Percentiles rank a stretch among this genome's conserved stretches.
These are phyloP conservation scores for Daldinia grandis DNA, from an alignment of 495 filamentous ascomycete species.

Conservation along the genomic window DNA sequence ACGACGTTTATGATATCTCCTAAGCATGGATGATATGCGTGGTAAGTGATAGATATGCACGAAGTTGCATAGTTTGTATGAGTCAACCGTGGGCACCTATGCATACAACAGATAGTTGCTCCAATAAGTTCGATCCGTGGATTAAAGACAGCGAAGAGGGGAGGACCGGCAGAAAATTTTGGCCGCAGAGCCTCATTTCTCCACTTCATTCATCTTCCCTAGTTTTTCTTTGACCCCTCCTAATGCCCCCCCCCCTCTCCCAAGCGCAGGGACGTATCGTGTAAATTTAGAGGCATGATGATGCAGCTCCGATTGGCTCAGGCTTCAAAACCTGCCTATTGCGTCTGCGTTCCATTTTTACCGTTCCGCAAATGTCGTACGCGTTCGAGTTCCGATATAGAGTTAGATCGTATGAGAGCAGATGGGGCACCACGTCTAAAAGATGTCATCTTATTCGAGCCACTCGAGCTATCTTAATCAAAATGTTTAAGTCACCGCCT, in stretches of 20 bases:
- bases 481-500: conserved; percentile 39
- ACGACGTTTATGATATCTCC: conserved; percentile 4
- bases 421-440: conserved; percentile 29
- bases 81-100: conserved; percentile 5
- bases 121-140: conserved; percentile 16
- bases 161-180: neutral
- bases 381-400: conserved; percentile 27
- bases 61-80: conserved; percentile 6
- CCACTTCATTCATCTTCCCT: conserved; percentile 14
- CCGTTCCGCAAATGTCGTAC: conserved; percentile 18
- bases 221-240: neutral
- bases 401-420: conserved; percentile 24
- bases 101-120: conserved; percentile 9
- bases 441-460: conserved; percentile 14
- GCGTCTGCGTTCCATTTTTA: conserved; percentile 15
- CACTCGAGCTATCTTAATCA: conserved; percentile 18
- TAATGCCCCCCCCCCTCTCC: conserved; percentile 1
- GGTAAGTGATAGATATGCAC: conserved; percentile 18
- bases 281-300: conserved; percentile 3
- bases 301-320: conserved; percentile 3
- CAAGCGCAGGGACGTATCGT: conserved; percentile 19
- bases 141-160: neutral
- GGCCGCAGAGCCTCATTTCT: conserved; percentile 33
- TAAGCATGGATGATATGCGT: conserved; percentile 1
- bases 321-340: conserved; percentile 15